Evolutionary conservation across 2,329 filamentous ascomycete genomes (phyloP).

Genomic region (Alternaria infectoria): DNA sequence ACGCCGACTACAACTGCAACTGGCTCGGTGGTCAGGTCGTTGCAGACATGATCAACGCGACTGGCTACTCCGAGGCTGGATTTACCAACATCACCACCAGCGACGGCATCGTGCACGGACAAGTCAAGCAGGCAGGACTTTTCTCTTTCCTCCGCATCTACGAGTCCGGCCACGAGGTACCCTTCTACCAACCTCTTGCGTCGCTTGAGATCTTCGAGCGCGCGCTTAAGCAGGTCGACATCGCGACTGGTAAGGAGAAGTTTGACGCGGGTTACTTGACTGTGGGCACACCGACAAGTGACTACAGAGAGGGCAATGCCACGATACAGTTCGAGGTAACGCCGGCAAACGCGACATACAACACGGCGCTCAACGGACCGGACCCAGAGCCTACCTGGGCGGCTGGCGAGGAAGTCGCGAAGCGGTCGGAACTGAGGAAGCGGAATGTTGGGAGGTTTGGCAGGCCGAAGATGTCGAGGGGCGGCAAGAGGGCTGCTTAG

Average conservation of each 20-base stretch:
- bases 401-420: constrained; percentile 6
- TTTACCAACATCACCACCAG: constrained; percentile 56
- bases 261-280: constrained; percentile 39
- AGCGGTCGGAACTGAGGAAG: constrained; percentile 19
- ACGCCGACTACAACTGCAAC: constrained; percentile 58
- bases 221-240: constrained; percentile 55
- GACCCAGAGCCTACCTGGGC: constrained; percentile 45
- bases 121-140: constrained; percentile 59
- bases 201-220: constrained; percentile 59
- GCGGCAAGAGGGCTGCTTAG: neutral
- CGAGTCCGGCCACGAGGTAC: constrained; percentile 58
- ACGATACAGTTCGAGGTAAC: constrained; percentile 56
- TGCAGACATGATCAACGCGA: constrained; percentile 48
- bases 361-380: constrained; percentile 52
- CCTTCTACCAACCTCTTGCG: constrained; percentile 62
- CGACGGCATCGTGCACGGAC: constrained; percentile 58
- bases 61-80: constrained; percentile 54
- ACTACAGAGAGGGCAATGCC: constrained; percentile 52
- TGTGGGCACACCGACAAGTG: constrained; percentile 44
- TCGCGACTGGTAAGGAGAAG: constrained; percentile 55
- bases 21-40: constrained; percentile 55
- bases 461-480: constrained; percentile 7
- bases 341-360: constrained; percentile 56
- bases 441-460: constrained; percentile 22
- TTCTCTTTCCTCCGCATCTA: constrained; percentile 60